Evolutionary conservation across 805 yeast genomes (phyloP).

Genomic region (Yamadazyma endophytica): DNA sequence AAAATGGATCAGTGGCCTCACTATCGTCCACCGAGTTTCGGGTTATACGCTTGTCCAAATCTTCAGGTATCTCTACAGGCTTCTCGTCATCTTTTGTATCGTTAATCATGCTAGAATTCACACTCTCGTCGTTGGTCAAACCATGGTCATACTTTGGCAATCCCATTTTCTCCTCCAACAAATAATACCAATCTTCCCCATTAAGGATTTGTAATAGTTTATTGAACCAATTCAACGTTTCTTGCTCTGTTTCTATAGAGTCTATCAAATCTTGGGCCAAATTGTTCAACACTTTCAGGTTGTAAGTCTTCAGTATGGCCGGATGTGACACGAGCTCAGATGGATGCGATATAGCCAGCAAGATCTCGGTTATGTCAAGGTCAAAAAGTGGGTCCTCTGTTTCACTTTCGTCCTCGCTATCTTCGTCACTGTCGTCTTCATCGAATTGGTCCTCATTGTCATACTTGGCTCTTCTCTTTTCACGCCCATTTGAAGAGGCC

Average conservation of each 20-base stretch:
- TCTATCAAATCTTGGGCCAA: conserved; percentile 73
- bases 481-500: conserved; percentile 12
- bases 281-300: conserved; percentile 42
- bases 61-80: conserved; percentile 2
- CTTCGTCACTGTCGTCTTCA: conserved; percentile 11
- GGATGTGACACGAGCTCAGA: conserved; percentile 72
- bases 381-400: conserved; percentile 27
- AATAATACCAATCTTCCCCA: conserved; percentile 78
- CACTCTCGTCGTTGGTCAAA: conserved; percentile 19
- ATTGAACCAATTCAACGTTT: conserved; percentile 65
- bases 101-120: too few species aligned
- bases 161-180: conserved; percentile 60
- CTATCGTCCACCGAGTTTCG: conserved; percentile 9
- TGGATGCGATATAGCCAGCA: conserved; percentile 79
- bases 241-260: conserved; percentile 77
- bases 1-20: conserved; percentile 34
- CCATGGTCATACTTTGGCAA: conserved; percentile 71
- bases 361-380: conserved; percentile 39
- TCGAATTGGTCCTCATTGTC: conserved; percentile 9
- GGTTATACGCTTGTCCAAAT: conserved; percentile 5
- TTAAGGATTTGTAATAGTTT: conserved; percentile 72
- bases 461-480: conserved; percentile 6
- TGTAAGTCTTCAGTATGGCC: conserved; percentile 63
- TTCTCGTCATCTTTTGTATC: conserved; percentile 7
- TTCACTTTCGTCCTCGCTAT: conserved; percentile 10